Evolutionary conservation across 2,329 filamentous ascomycete species (phyloP), one percentile per base, ranked within the genome.

Genomic region (Lachnellula occidentalis): DNA sequence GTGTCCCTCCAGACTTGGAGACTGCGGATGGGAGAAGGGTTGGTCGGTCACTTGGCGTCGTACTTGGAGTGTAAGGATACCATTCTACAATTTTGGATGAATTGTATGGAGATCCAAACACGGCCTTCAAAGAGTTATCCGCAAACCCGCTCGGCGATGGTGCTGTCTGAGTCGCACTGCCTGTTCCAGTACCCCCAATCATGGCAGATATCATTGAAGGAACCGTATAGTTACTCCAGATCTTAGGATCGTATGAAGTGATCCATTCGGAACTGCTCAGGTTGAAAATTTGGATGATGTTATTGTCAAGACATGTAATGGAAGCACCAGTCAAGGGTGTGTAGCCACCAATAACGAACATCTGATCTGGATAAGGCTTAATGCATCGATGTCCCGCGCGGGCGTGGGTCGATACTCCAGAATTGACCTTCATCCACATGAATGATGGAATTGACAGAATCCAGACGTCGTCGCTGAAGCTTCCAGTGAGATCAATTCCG

Each of bases 361-460:
- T 86, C 64, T 90, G 86, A 24, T 80, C 80, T 63, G 88, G 83
- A 71, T 85, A 86, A 14, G 87, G 77, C 55, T 85, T 81, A 82
- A 76, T 80, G 68, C 86, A 90, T 2, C 79, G 79, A 66, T 89
- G 86, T 0, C 87, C 86, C 8, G 84, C 82, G 41, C 86, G 77
- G 2, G 78, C 80, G 7, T 79, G 74, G 1, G 73, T 73, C 59
- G 80, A 76, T 0, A 70, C 70, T 5, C 71, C 69, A 34, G 74
- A 75, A 55, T 85, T 75, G 31, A 87, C 83, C 62, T 82, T 70
- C 55, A 88, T 83, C 87, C 86, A 90, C 11, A 80, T 85, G 66
- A 90, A 90, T 0, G 81, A 79, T 0, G 86, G 87, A 34, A 90
- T 75, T 3, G 85, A 86, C 24, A 90, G 73, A 58, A 90, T 87